Evolutionary conservation across 306 rosid genomes (phyloP).

Genomic region (Inga laurina): DNA sequence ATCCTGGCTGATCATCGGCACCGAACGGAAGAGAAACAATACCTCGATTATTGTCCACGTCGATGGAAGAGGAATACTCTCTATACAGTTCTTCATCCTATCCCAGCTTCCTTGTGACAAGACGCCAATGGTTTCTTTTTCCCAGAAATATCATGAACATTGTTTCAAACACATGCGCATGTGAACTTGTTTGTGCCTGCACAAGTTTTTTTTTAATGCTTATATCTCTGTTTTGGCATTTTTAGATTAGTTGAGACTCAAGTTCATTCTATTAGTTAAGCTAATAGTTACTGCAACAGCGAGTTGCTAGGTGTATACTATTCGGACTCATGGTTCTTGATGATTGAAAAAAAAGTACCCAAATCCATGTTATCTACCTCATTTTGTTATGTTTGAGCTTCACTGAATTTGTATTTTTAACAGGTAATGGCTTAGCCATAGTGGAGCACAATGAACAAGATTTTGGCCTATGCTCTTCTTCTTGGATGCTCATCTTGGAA

Average conservation of each 20-base stretch:
- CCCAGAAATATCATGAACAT: neutral
- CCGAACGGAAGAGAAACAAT: too few species aligned
- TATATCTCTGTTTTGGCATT: neutral
- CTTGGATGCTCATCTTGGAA: conserved; percentile 34
- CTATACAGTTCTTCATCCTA: too few species aligned
- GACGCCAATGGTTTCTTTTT: too few species aligned
- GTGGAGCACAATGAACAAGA: conserved; percentile 37
- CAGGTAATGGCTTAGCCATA: conserved; percentile 24
- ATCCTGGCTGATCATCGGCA: too few species aligned
- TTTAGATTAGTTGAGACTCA: neutral
- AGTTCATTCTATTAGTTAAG: neutral
- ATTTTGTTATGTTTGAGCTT: conserved; percentile 15
- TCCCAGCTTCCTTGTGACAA: too few species aligned
- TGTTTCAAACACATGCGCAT: neutral
- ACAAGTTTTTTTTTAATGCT: neutral
- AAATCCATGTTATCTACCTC: conserved; percentile 31
- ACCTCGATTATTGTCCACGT: too few species aligned
- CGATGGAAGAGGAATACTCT: too few species aligned
- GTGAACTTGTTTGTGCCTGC: neutral
- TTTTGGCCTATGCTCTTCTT: conserved; percentile 30
- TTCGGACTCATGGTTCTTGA: conserved; percentile 23
- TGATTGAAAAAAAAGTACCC: conserved; percentile 11
- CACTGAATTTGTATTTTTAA: conserved; percentile 23
- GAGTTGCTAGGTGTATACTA: conserved; percentile 19
- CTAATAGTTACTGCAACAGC: neutral